Evolutionary conservation across 768 basidiomycete genomes (phyloP).

Genomic region (Aureoboletus auriporus): DNA sequence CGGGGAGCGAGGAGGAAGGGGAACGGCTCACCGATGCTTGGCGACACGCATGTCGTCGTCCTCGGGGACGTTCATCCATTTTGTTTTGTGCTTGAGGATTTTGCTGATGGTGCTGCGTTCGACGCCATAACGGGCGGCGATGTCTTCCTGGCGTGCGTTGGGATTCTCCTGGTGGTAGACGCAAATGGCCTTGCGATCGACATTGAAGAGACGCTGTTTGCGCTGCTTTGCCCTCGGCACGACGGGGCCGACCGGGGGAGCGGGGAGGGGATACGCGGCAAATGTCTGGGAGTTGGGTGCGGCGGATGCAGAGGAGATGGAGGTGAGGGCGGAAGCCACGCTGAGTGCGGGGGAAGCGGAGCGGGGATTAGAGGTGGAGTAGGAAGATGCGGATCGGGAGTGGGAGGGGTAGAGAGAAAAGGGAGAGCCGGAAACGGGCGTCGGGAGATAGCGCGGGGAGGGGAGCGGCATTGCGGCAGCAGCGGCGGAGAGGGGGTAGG

Average conservation of each 20-base stretch:
- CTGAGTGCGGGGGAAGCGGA: conserved; percentile 63
- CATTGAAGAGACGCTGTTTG: conserved; percentile 72
- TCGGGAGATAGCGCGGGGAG: conserved; percentile 43
- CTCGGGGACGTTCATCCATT: conserved; percentile 70
- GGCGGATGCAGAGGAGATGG: conserved; percentile 41
- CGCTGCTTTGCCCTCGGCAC: conserved; percentile 46
- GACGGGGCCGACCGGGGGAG: conserved; percentile 26
- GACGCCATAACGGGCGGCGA: conserved; percentile 69
- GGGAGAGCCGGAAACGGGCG: conserved; percentile 43
- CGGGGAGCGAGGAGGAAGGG: conserved; percentile 3
- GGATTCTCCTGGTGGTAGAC: conserved; percentile 59
- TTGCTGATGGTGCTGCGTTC: conserved; percentile 94
- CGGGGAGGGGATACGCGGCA: conserved; percentile 26
- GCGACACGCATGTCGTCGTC: conserved; percentile 55
- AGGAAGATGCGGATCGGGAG: conserved; percentile 42
- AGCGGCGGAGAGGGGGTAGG: conserved; percentile 22
- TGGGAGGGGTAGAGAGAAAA: conserved; percentile 42
- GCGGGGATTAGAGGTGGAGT: conserved; percentile 45
- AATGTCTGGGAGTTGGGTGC: conserved; percentile 29
- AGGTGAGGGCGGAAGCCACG: conserved; percentile 49
- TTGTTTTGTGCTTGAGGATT: conserved; percentile 80
- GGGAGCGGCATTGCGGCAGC: conserved; percentile 27
- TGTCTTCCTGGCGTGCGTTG: conserved; percentile 77
- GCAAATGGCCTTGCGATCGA: conserved; percentile 75
- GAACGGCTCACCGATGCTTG: conserved; percentile 58